Percentiles rank a stretch among this genome's conserved stretches.
phyloP scores from a whole-genome alignment of 306 rosid species.

The Acacia acuminata region DNA sequence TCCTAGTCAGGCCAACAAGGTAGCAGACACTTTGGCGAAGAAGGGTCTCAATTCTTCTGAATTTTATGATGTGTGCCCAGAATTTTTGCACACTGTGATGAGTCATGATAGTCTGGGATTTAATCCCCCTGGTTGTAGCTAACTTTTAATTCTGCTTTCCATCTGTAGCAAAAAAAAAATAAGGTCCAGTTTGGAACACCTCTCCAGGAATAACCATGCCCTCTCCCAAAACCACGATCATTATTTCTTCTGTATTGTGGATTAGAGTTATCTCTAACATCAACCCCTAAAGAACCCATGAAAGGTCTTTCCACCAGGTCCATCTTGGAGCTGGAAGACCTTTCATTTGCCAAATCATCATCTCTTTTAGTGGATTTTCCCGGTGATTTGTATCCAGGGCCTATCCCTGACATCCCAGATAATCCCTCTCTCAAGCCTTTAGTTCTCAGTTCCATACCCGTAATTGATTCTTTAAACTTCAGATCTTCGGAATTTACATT shows the following conservation, averaged over 20 bases:
- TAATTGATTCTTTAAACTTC: constrained; percentile 48
- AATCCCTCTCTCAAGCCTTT: constrained; percentile 48
- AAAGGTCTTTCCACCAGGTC: constrained; percentile 73
- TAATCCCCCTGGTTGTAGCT: too few species aligned
- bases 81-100: too few species aligned
- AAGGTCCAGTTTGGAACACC: constrained; percentile 85
- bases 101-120: too few species aligned
- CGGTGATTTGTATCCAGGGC: constrained; percentile 57
- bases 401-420: constrained; percentile 65
- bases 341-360: constrained; percentile 66
- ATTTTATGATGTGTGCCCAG: too few species aligned
- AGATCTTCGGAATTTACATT: constrained; percentile 46
- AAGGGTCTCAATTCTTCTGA: too few species aligned
- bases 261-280: constrained; percentile 73
- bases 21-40: too few species aligned
- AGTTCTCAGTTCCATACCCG: constrained; percentile 43
- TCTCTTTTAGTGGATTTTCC: constrained; percentile 70
- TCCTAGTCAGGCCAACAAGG: too few species aligned
- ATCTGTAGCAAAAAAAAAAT: too few species aligned
- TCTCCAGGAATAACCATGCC: constrained; percentile 89
- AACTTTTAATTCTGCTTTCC: too few species aligned
- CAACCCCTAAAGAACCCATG: constrained; percentile 73
- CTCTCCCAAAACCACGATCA: constrained; percentile 74
- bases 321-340: constrained; percentile 71
- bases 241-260: constrained; percentile 70